phyloP scores from a whole-genome alignment of 163 green algal genomes.

The Scenedesmus sp. region DNA sequence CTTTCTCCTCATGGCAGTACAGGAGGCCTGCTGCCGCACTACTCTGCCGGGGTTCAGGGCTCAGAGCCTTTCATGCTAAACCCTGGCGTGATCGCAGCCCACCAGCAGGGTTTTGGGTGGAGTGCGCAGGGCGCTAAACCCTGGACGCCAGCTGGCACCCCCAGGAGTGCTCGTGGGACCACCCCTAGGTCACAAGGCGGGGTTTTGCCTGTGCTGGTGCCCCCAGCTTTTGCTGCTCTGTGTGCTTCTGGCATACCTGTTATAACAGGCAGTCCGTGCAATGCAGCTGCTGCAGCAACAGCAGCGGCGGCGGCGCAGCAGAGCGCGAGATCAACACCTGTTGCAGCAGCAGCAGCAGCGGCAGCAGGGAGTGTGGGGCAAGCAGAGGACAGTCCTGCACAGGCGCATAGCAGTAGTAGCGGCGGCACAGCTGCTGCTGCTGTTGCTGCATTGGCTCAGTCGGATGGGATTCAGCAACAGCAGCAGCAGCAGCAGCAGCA shows the following conservation, averaged over 20 bases:
- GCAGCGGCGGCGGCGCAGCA: neutral
- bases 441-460: neutral
- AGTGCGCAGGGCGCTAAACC: neutral
- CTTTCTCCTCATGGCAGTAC: neutral
- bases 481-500: conserved; percentile 9
- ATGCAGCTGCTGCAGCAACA: neutral
- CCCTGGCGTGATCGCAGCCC: neutral
- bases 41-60: neutral
- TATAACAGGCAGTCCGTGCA: neutral
- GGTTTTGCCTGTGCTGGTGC: neutral
- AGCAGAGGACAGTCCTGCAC: neutral
- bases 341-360: conserved; percentile 9
- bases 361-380: neutral
- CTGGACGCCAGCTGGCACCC: conserved; percentile 10
- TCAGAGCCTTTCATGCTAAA: neutral
- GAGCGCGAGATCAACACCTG: neutral
- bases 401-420: neutral
- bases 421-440: neutral
- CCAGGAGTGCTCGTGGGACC: neutral
- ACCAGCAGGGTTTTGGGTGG: neutral
- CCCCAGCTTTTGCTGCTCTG: conserved; percentile 10
- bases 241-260: neutral
- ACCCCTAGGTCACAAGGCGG: neutral
- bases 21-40: neutral
- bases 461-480: neutral